A percentile compares a stretch with the other conserved stretches of the same genome.
Conservation (phyloP, 139 green algal genomes). For the Volvox africanus region DNA sequence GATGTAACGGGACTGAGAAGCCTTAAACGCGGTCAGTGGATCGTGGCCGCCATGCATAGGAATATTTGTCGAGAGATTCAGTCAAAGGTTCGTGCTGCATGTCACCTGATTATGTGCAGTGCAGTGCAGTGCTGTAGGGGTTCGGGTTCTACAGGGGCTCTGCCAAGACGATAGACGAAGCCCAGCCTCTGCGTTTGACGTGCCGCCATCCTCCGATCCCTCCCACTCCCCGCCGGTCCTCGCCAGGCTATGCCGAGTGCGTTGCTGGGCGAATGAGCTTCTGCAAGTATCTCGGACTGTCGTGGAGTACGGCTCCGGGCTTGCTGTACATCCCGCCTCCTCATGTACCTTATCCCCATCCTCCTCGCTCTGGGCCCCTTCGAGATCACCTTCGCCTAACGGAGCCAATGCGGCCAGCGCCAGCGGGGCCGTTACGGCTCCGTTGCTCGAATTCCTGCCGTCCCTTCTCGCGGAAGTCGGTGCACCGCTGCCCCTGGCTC, state of each 20-base stretch:
- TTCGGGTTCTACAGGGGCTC: too few species aligned
- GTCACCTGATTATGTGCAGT: too few species aligned
- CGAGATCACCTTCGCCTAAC: not conserved
- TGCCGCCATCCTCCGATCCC: not conserved
- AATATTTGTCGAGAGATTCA: too few species aligned
- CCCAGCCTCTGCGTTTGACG: too few species aligned
- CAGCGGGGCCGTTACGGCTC: not conserved
- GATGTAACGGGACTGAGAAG: too few species aligned
- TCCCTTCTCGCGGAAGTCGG: not conserved
- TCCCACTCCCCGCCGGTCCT: not conserved
- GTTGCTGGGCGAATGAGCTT: not conserved
- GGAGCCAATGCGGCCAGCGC: not conserved
- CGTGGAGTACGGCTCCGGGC: not conserved
- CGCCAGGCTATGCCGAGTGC: constrained; percentile 10
- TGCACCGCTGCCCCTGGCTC: not conserved
- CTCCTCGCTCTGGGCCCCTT: not conserved
- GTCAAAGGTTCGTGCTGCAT: too few species aligned
- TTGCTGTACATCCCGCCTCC: not conserved
- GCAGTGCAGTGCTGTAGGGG: too few species aligned
- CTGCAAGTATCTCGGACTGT: not conserved
- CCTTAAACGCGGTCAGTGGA: too few species aligned
- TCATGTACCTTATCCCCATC: not conserved
- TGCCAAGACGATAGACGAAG: too few species aligned
- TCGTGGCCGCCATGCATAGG: too few species aligned
- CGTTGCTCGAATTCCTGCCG: not conserved